Evolutionary conservation across 108 stramenopile genomes (phyloP), one percentile per base, ranked within the genome.

Genomic region (Skeletonema potamos): DNA sequence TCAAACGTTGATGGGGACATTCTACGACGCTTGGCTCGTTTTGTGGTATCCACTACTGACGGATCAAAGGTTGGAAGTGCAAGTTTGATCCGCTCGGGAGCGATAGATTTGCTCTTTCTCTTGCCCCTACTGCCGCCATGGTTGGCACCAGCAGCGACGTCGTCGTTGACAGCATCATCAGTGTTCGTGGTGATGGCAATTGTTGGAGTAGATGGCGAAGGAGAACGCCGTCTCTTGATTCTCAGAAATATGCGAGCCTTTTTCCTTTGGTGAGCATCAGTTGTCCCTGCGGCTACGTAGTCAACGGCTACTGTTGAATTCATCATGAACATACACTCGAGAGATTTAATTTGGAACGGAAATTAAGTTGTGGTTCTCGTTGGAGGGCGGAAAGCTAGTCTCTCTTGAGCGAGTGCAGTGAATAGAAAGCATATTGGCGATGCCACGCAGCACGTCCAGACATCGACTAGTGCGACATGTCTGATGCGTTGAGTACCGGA

Each of bases 61-160:
- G 58, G 27, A 20, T 59, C 17, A 17, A 17, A 34, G 58, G 58
- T 13, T 20, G 58, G 58, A 6, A 59, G 33, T 33, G 58, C 58
- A 33, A 59, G 58, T 24, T 59, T 30, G 20, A 59, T 59, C 12
- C 58, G 20, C 17, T 59, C 58, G 26, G 58, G 58, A 34, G 58
- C 58, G 22, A 51, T 51, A 24, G 18, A 51, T 51, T 51, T 51
- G 22, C 48, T 22, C 48, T 51, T 51, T 20, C 48, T 51, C 48
- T 51, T 51, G 22, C 4, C 9, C 6, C 48, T 22, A 20, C 18
- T 22, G 22, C 48, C 18, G 8, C 58, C 58, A 34, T 33, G 6
- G 58, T 59, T 59, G 58, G 32, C 18, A 20, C 58, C 28, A 30
- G 30, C 30, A 27, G 20, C 28, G 33, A 12, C 18, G 6, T 20